Base-by-base conservation (phyloP, 139 green algal genomes). In the Gonium pectorale region DNA sequence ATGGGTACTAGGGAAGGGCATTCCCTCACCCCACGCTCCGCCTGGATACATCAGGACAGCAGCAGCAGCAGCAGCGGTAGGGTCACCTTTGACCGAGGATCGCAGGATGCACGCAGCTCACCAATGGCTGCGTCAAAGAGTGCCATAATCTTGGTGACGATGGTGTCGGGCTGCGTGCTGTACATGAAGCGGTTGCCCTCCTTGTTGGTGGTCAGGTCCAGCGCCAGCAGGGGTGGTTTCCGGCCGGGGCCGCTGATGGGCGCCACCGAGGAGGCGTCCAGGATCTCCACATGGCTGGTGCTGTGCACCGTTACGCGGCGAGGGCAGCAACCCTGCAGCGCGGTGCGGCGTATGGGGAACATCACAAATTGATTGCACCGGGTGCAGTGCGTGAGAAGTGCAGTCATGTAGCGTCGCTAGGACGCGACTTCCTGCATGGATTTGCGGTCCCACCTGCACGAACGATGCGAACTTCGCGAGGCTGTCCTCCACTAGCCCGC, bases 111-210 rank as follows among this genome's bases (percentile, higher is more conserved):
- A n/a, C n/a, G n/a, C n/a, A n/a, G n/a, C n/a, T 87, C 89, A 33
- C 80, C 79, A 11, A 97, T 83, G 2, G 81, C 90, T 17, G 90
- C 78, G 86, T 96, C 92, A 68, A 95, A 96, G 4, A 95, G 44
- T 43, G 86, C 79, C 40, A 92, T 41, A 27, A 93, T 40, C 68
- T 86, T 89, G 51, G 70, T 51, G 27, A 89, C 67, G 27, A 94
- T 81, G 26, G 56, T 44, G 33, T 92, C 87, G n/a, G 91, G 56
- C 52, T 72, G 62, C 0, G 86, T 92, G 84, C 63, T 88, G 87
- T 91, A 94, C 43, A 54, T n/a, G 54, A 96, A 91, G 37, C 59
- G 59, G 2, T 15, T 84, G 73, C 71, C 84, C 19, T 95, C 92
- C 67, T 89, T 90, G 40, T 82, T 80, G 13, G 90, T 40, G 27